Conservation (phyloP, 768 basidiomycete species). For the Boletus vinaceobasis region DNA sequence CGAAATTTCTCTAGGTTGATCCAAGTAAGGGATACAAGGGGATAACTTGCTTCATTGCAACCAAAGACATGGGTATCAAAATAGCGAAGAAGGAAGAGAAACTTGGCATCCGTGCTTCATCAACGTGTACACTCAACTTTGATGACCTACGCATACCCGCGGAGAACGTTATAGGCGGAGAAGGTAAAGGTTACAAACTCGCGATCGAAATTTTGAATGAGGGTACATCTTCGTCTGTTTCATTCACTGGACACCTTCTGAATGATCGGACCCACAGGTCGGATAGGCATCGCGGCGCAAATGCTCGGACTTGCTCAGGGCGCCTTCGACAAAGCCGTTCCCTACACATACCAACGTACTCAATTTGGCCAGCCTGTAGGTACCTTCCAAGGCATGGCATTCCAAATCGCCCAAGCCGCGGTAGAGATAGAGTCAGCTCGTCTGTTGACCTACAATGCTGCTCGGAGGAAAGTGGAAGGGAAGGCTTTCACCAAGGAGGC, state of each 20-base stretch:
- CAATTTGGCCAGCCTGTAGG: slow-evolving; percentile 96
- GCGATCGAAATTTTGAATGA: slow-evolving; percentile 98
- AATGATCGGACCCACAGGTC: slow-evolving; percentile 40
- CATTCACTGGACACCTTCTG: background rate
- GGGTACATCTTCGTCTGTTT: slow-evolving; percentile 38
- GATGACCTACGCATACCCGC: slow-evolving; percentile 85
- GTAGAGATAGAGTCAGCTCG: slow-evolving; percentile 88
- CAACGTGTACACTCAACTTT: slow-evolving; percentile 91
- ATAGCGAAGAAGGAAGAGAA: slow-evolving; percentile 99
- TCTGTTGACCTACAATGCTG: slow-evolving; percentile 94
- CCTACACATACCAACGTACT: slow-evolving; percentile 88
- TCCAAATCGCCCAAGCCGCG: slow-evolving; percentile 90
- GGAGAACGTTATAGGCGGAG: slow-evolving; percentile 89
- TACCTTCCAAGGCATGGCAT: slow-evolving; percentile 93
- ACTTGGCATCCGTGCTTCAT: slow-evolving; percentile 93
- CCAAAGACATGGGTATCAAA: slow-evolving; percentile 94
- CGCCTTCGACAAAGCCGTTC: slow-evolving; percentile 93
- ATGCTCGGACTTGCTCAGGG: slow-evolving; percentile 99
- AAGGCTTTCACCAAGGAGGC: slow-evolving; percentile 86
- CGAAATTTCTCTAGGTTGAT: slow-evolving; percentile 51
- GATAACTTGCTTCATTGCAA: slow-evolving; percentile 95
- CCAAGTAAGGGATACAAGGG: slow-evolving; percentile 97
- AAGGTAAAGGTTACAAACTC: slow-evolving; percentile 92
- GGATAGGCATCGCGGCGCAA: slow-evolving; percentile 97
- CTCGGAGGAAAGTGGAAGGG: slow-evolving; percentile 90